phyloP scores from a whole-genome alignment of 441 rosid species.

The Populus trichocarpa region DNA sequence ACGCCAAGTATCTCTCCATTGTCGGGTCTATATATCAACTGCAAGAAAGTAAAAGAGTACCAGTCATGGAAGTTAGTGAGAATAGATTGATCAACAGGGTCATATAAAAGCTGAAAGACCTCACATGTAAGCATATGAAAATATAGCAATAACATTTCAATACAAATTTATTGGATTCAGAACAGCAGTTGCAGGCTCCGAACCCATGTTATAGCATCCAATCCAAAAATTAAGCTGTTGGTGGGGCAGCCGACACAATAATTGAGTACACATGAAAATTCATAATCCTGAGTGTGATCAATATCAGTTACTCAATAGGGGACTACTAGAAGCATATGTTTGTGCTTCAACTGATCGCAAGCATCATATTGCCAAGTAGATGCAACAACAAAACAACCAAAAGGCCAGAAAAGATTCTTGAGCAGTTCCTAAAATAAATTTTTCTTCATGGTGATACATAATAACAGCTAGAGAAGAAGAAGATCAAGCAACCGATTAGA shows the following conservation, averaged over 20 bases:
- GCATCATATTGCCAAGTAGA: not conserved
- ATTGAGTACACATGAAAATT: not conserved
- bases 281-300: not conserved
- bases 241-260: not conserved
- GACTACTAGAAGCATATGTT: not conserved
- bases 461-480: not conserved
- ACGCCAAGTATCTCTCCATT: slow-evolving; percentile 96
- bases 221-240: not conserved
- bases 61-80: slow-evolving; percentile 2
- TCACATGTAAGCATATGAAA: not conserved
- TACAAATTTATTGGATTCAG: not conserved
- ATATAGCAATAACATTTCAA: not conserved
- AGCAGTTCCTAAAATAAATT: not conserved
- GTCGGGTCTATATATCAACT: slow-evolving; percentile 97
- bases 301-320: not conserved
- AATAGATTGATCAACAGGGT: not conserved
- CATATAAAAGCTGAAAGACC: not conserved
- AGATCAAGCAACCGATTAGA: not conserved
- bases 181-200: not conserved
- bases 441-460: not conserved
- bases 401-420: not conserved
- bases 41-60: slow-evolving; percentile 21
- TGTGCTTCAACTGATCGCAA: not conserved
- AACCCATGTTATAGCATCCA: not conserved
- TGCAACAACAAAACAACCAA: not conserved